Conservation (phyloP, 768 basidiomycete genomes). For the Leccinum incarnatum region DNA sequence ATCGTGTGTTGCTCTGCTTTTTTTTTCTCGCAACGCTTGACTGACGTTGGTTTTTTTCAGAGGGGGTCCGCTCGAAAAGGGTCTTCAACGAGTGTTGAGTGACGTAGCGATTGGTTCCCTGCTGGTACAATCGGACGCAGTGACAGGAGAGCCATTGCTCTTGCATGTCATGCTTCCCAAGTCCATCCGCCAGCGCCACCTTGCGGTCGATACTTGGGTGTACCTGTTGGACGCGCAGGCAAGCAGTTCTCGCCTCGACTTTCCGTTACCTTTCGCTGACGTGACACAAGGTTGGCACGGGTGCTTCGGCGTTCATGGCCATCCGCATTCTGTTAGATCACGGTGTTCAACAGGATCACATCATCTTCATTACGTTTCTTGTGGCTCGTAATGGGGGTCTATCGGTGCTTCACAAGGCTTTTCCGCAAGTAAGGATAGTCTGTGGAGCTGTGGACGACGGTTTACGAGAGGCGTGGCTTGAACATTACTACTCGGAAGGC, state of each 20-base stretch:
- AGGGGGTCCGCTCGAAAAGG: constrained; percentile 88
- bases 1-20: constrained; percentile 52
- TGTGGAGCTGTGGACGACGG: constrained; percentile 80
- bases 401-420: constrained; percentile 73
- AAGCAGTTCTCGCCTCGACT: background rate
- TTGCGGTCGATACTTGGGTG: constrained; percentile 72
- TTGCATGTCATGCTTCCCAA: constrained; percentile 79
- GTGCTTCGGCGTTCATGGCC: constrained; percentile 91
- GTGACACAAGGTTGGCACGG: constrained; percentile 79
- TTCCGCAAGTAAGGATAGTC: constrained; percentile 81
- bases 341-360: constrained; percentile 77
- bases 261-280: background rate
- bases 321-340: constrained; percentile 93
- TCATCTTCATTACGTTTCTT: constrained; percentile 88
- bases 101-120: constrained; percentile 87
- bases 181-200: constrained; percentile 61
- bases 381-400: constrained; percentile 83
- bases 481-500: constrained; percentile 50
- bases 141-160: constrained; percentile 83
- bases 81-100: constrained; percentile 83
- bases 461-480: constrained; percentile 72
- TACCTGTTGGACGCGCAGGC: constrained; percentile 91
- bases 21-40: background rate
- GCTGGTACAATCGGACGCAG: constrained; percentile 83
- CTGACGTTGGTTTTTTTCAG: constrained; percentile 36